Evolutionary conservation across 306 rosid species (phyloP).

Genomic region (Benincasa hispida): DNA sequence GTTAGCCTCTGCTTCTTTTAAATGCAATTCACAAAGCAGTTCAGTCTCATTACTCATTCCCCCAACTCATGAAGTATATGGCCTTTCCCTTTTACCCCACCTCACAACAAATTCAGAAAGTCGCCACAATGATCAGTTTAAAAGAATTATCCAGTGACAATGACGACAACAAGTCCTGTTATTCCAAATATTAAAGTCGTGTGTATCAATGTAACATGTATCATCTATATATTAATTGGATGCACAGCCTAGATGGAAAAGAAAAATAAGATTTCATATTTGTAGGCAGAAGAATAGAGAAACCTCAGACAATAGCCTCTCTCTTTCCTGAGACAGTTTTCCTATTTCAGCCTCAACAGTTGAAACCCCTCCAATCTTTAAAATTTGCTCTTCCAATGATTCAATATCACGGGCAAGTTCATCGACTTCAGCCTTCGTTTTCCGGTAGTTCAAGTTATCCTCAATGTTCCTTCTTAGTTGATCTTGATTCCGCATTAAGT

Average conservation of each 20-base stretch:
- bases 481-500: slow-evolving; percentile 45
- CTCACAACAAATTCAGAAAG: not conserved
- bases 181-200: not conserved
- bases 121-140: not conserved
- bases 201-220: not conserved
- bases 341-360: slow-evolving; percentile 42
- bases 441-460: slow-evolving; percentile 72
- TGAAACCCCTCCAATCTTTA: slow-evolving; percentile 48
- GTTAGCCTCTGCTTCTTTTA: not conserved
- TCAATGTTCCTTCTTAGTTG: slow-evolving; percentile 52
- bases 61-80: not conserved
- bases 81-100: not conserved
- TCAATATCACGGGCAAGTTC: slow-evolving; percentile 54
- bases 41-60: not conserved
- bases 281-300: slow-evolving; percentile 12
- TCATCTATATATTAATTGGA: not conserved
- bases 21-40: not conserved
- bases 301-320: slow-evolving; percentile 83
- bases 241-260: not conserved
- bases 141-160: not conserved
- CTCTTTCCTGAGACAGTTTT: slow-evolving; percentile 65
- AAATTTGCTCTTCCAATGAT: slow-evolving; percentile 53
- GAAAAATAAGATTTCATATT: slow-evolving; percentile 2
- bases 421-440: slow-evolving; percentile 75
- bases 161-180: not conserved